Evolutionary conservation across 768 basidiomycete genomes (phyloP).

Genomic region (Tulasnella sp.): DNA sequence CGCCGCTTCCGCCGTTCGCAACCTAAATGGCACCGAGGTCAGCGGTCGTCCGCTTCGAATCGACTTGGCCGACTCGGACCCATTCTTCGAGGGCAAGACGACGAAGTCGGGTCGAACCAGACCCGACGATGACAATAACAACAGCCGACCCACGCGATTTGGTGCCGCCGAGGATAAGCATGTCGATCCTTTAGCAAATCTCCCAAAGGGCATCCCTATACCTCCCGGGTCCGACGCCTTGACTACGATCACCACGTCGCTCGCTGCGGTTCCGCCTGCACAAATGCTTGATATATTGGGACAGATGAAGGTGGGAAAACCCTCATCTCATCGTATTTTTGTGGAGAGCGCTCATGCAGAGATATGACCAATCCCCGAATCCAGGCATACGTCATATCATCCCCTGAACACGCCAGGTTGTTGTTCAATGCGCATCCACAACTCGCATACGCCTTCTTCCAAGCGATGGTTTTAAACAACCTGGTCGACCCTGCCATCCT

Average conservation of each 20-base stretch:
- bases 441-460: slow-evolving; percentile 91
- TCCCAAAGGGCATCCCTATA: slow-evolving; percentile 70
- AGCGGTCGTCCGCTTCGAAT: slow-evolving; percentile 89
- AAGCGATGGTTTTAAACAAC: slow-evolving; percentile 84
- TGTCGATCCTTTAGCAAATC: slow-evolving; percentile 46
- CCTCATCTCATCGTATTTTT: background rate
- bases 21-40: slow-evolving; percentile 85
- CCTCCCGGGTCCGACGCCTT: slow-evolving; percentile 58
- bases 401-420: slow-evolving; percentile 78
- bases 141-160: slow-evolving; percentile 2
- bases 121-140: slow-evolving; percentile 39
- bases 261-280: slow-evolving; percentile 70
- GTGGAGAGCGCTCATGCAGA: no score
- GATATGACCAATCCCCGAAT: no score
- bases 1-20: slow-evolving; percentile 87
- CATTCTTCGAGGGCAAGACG: slow-evolving; percentile 83
- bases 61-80: slow-evolving; percentile 87
- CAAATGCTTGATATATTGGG: slow-evolving; percentile 88
- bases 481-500: slow-evolving; percentile 83
- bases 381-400: slow-evolving; percentile 83
- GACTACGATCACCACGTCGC: slow-evolving; percentile 74
- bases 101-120: slow-evolving; percentile 41
- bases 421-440: slow-evolving; percentile 81
- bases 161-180: slow-evolving; percentile 19
- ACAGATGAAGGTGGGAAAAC: slow-evolving; percentile 83